These are phyloP conservation scores for Aspergillus campestris DNA, from an alignment of 495 filamentous ascomycete genomes.

Conservation along the genomic window DNA sequence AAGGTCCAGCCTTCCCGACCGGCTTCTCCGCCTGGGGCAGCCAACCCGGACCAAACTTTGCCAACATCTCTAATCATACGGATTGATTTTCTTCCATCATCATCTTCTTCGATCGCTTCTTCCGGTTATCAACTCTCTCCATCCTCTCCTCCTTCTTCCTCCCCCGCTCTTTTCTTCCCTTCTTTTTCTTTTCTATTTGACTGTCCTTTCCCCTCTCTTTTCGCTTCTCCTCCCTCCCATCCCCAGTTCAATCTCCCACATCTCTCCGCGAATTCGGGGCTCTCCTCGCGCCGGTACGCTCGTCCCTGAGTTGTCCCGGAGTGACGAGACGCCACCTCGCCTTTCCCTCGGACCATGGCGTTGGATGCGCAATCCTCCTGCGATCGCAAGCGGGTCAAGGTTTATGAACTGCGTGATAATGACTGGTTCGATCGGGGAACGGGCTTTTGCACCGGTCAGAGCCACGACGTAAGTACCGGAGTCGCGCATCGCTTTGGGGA, in stretches of 20 bases:
- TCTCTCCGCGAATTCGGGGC: slow-evolving; percentile 15
- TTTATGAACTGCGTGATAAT: slow-evolving; percentile 95
- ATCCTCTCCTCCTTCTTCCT: background rate
- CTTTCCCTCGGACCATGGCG: slow-evolving; percentile 58
- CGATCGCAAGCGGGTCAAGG: slow-evolving; percentile 96
- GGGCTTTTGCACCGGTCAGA: slow-evolving; percentile 81
- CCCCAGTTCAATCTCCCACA: slow-evolving; percentile 6
- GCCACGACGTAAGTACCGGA: slow-evolving; percentile 58
- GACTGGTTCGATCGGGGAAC: slow-evolving; percentile 99
- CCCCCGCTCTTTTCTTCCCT: slow-evolving; percentile 1
- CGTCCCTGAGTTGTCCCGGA: slow-evolving; percentile 34
- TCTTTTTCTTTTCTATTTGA: background rate
- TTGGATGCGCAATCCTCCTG: slow-evolving; percentile 72
- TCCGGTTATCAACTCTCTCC: slow-evolving; percentile 1
- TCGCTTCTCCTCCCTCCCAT: slow-evolving; percentile 3
- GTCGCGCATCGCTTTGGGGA: too few species aligned
- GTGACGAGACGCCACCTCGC: slow-evolving; percentile 33
- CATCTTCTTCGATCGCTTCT: slow-evolving; percentile 1
- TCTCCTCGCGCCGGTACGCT: slow-evolving; percentile 32
- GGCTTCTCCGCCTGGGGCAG: too few species aligned
- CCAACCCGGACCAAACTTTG: background rate
- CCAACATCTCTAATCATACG: background rate
- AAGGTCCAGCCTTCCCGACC: background rate
- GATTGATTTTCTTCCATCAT: background rate
- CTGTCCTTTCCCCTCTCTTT: slow-evolving; percentile 2